Evolutionary conservation across 2,329 filamentous ascomycete genomes (phyloP).

Genomic region (Beauveria varroae): DNA sequence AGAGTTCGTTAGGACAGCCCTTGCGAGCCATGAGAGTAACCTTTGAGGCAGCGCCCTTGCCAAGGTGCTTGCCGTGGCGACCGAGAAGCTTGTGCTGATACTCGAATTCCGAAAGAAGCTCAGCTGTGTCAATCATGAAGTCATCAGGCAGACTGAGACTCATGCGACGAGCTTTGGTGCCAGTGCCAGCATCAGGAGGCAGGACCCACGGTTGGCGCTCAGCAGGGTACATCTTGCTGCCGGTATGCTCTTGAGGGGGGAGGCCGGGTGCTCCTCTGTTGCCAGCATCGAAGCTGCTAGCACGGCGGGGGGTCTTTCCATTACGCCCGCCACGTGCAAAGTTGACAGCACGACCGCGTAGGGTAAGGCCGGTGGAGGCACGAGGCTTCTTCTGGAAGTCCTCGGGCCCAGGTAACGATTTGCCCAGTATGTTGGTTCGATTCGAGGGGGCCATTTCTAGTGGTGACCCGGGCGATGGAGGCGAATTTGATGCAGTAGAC

Average conservation of each 20-base stretch:
- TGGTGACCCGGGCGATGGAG: slow-evolving; percentile 41
- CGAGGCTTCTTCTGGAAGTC: slow-evolving; percentile 46
- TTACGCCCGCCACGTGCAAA: slow-evolving; percentile 28
- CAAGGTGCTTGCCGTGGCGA: slow-evolving; percentile 65
- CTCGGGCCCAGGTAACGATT: slow-evolving; percentile 30
- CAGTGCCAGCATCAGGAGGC: slow-evolving; percentile 61
- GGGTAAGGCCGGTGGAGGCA: slow-evolving; percentile 41
- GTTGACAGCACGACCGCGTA: slow-evolving; percentile 42
- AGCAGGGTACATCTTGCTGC: slow-evolving; percentile 21
- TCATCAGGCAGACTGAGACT: slow-evolving; percentile 68
- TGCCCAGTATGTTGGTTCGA: slow-evolving; percentile 19
- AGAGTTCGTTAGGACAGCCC: slow-evolving; percentile 56
- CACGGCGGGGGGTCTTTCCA: slow-evolving; percentile 25
- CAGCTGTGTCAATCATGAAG: slow-evolving; percentile 62
- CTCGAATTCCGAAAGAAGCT: slow-evolving; percentile 62
- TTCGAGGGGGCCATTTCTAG: slow-evolving; percentile 32
- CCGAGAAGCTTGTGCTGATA: slow-evolving; percentile 64
- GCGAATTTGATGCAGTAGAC: slow-evolving; percentile 43
- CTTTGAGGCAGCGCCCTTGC: slow-evolving; percentile 75
- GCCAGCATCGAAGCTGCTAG: slow-evolving; percentile 42
- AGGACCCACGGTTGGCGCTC: slow-evolving; percentile 49
- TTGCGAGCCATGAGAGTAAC: slow-evolving; percentile 74
- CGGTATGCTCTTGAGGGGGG: slow-evolving; percentile 18
- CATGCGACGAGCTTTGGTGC: slow-evolving; percentile 70
- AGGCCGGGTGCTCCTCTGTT: slow-evolving; percentile 21